A percentile compares a stretch with the other conserved stretches of the same genome.
These are phyloP conservation scores for Leccinum boreale DNA, from an alignment of 768 basidiomycete genomes.

Conservation along the genomic window DNA sequence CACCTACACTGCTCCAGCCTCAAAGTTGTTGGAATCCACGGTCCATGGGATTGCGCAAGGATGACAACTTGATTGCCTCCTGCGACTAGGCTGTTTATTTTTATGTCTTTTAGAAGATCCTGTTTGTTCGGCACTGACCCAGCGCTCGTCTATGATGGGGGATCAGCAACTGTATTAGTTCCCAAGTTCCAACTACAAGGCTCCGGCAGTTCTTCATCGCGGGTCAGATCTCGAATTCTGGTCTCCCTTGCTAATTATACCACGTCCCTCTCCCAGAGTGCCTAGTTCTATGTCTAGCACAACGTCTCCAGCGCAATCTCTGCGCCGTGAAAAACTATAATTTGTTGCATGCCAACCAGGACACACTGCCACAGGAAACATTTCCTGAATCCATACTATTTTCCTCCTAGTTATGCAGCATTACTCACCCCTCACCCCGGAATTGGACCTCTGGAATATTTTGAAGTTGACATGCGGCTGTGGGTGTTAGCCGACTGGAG, in stretches of 20 bases:
- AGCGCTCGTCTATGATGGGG: no score
- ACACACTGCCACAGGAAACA: neutral
- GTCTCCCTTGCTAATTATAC: neutral
- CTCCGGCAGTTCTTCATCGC: neutral
- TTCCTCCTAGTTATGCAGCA: neutral
- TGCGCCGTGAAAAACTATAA: neutral
- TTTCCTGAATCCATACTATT: neutral
- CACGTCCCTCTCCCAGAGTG: neutral
- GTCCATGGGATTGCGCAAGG: no score
- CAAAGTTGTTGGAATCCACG: no score
- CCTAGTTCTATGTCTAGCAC: neutral
- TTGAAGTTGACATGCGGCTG: constrained; percentile 11
- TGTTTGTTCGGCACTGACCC: neutral
- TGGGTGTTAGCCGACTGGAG: constrained; percentile 19
- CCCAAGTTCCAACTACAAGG: no score
- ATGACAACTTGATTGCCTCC: no score
- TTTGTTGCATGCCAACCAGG: neutral
- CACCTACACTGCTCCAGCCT: no score
- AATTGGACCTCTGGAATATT: neutral
- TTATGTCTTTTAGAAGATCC: neutral
- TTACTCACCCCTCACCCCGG: no score
- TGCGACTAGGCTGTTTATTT: neutral
- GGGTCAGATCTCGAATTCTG: neutral
- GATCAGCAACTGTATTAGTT: no score
- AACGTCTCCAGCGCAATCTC: constrained; percentile 2